Percentiles rank a stretch among this genome's conserved stretches.
Evolutionary conservation across 176 grass and related monocot genomes (phyloP).

Genomic region (Lolium rigidum): DNA sequence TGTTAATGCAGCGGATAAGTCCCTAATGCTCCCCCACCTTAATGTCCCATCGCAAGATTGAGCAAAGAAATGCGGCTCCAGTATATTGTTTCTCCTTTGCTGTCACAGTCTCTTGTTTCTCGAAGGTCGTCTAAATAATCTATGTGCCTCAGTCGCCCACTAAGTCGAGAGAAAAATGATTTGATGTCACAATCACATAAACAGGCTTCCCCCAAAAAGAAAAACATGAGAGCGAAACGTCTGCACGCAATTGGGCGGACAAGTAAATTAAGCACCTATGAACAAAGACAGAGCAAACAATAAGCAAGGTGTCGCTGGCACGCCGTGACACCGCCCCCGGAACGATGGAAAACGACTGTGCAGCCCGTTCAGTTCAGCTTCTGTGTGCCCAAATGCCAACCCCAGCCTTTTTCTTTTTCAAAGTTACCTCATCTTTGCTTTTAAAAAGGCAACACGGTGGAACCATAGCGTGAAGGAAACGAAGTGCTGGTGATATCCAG

Average conservation of each 20-base stretch:
- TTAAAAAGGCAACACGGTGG: neutral
- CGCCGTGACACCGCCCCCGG: neutral
- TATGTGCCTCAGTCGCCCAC: neutral
- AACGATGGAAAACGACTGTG: neutral
- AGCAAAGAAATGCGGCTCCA: neutral
- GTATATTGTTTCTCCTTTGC: neutral
- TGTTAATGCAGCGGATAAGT: too few species aligned
- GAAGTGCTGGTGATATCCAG: neutral
- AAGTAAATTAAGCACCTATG: neutral
- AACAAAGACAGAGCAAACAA: neutral
- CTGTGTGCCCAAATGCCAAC: neutral
- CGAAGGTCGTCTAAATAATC: neutral
- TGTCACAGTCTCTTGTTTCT: neutral
- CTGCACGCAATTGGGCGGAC: neutral
- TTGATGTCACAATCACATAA: neutral
- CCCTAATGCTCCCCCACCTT: too few species aligned
- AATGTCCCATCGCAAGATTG: neutral
- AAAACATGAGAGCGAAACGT: neutral
- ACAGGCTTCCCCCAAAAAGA: neutral
- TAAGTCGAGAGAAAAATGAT: neutral
- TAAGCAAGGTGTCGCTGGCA: neutral
- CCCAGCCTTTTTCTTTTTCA: too few species aligned
- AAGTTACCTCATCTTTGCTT: neutral
- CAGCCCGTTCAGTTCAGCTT: neutral
- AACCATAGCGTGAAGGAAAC: neutral